These are phyloP conservation scores for Naganishia vishniacii DNA, from an alignment of 768 basidiomycete genomes.

Conservation along the genomic window DNA sequence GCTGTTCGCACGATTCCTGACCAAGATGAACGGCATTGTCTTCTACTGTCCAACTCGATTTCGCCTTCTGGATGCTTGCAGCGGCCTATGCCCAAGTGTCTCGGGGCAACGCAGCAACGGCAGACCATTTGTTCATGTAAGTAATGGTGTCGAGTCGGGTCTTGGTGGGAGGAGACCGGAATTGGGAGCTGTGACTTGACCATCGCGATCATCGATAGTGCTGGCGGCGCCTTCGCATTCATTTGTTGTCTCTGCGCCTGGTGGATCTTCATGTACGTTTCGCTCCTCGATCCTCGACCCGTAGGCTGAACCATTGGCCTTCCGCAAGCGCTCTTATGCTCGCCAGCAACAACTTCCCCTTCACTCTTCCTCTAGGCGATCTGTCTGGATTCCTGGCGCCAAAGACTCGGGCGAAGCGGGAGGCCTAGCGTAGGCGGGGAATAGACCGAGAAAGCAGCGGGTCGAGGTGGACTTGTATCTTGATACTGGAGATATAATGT, in stretches of 20 bases:
- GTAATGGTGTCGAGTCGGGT: neutral
- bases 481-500: neutral
- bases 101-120: neutral
- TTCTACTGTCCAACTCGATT: constrained; percentile 27
- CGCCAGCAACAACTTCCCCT: constrained; percentile 31
- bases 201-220: constrained; percentile 16
- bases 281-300: neutral
- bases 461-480: neutral
- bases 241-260: constrained; percentile 26
- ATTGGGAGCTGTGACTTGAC: neutral
- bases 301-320: constrained; percentile 20
- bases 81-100: constrained; percentile 23
- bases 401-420: neutral
- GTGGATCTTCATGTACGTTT: constrained; percentile 19
- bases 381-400: constrained; percentile 31
- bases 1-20: neutral
- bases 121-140: constrained; percentile 14
- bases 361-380: constrained; percentile 39
- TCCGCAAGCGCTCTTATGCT: constrained; percentile 31
- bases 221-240: constrained; percentile 37
- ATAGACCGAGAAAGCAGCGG: neutral
- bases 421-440: neutral
- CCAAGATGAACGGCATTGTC: neutral
- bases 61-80: constrained; percentile 34
- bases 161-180: neutral